Evolutionary conservation across 441 rosid genomes (phyloP), one percentile per base, ranked within the genome.

Genomic region (Eugenia klotzschiana): DNA sequence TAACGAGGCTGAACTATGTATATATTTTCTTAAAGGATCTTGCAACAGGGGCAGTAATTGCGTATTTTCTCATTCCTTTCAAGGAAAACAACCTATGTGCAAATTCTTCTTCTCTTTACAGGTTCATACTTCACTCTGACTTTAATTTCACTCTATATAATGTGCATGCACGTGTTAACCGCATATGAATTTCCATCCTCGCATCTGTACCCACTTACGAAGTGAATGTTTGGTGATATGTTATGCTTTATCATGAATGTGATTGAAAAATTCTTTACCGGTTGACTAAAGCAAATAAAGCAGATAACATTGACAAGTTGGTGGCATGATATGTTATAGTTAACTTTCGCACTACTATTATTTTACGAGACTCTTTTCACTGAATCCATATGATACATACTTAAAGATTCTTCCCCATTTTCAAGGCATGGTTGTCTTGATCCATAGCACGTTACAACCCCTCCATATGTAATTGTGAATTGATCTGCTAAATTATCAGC

Each of bases 31-130:
- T 77, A 94, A 88, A 40, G 99, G 99, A 86, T 80, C 58, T 84
- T 96, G 99, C 92, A 94, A 83, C 88, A 90, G 90, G 85, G 98
- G 99, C 85, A 88, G 85, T 84, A 86, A 84, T 22, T 96, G 99
- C 89, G 49, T 80, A 27, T 96, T 89, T 90, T 91, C 98, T 86
- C 99, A 96, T 89, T 89, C 92, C 56, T 85, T 89, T 85, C 87
- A 90, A 85, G 94, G 92, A 51, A 88, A 88, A 89, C 89, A 87
- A 85, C 91, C 95, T 74, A 73, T 90, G 7, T 94, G 99, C 95
- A 94, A 86, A 84, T 96, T 87, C 87, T 90, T 93, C 87, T 86
- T 90, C 85, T 89, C 98, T 85, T 87, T 91, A 86, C 91, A 96
- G 96, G 98, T 96, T 56, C 56, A 56, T 43, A 12, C 40, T 54